Percentiles rank a stretch among this genome's conserved stretches.
Evolutionary conservation across 164 flowering plant species (phyloP).

Genomic region (Tetrastigma voinierianum): DNA sequence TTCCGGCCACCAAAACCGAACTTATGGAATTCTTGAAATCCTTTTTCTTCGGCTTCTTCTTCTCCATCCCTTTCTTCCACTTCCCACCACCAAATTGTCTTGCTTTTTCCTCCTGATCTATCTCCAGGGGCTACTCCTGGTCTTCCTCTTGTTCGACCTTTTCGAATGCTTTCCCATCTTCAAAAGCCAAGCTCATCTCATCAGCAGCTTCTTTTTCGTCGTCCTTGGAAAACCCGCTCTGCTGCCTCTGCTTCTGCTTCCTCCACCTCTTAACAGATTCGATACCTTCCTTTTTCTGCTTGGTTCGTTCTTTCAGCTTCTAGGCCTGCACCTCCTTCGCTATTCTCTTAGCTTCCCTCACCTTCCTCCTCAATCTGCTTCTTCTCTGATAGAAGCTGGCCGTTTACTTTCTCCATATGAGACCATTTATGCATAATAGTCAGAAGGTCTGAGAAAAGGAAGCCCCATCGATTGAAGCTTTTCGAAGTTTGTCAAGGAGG

Average conservation of each 20-base stretch:
- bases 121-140: slow-evolving; percentile 81
- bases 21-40: slow-evolving; percentile 39
- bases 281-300: slow-evolving; percentile 79
- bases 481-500: no score
- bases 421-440: slow-evolving; percentile 95
- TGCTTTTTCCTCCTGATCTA: slow-evolving; percentile 78
- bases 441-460: slow-evolving; percentile 86
- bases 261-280: no score
- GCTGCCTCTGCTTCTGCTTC: slow-evolving; percentile 89
- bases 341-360: slow-evolving; percentile 73
- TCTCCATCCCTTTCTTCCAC: slow-evolving; percentile 35
- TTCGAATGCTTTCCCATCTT: slow-evolving; percentile 63
- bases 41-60: slow-evolving; percentile 16
- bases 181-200: slow-evolving; percentile 40
- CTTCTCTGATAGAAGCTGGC: slow-evolving; percentile 71
- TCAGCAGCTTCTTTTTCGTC: slow-evolving; percentile 50
- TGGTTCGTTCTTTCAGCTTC: slow-evolving; percentile 77
- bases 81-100: slow-evolving; percentile 28
- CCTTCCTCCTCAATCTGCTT: slow-evolving; percentile 80
- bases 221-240: slow-evolving; percentile 56
- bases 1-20: slow-evolving; percentile 63
- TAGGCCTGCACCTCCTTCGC: slow-evolving; percentile 81
- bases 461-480: slow-evolving; percentile 67
- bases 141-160: slow-evolving; percentile 58
- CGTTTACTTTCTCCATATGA: slow-evolving; percentile 85